Conservation (phyloP, 129 eudicot species). For the Ambrosia trifida region DNA sequence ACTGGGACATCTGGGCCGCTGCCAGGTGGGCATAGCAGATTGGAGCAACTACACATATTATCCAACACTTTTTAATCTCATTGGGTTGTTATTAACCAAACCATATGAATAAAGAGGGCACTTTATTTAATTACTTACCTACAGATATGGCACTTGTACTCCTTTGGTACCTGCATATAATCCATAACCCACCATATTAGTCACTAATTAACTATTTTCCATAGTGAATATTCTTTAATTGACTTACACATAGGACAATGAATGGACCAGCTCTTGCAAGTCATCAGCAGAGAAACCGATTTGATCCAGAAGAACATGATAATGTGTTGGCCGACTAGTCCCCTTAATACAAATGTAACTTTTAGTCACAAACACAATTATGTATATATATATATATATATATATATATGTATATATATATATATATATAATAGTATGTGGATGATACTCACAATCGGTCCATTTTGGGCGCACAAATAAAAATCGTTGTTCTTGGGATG, state of each 20-base stretch:
- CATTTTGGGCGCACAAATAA: conserved; percentile 67
- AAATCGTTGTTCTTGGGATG: conserved; percentile 67
- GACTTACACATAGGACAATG: conserved; percentile 66
- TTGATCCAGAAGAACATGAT: conserved; percentile 67
- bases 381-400: not conserved
- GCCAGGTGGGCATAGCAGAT: conserved; percentile 90
- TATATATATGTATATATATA: not conserved
- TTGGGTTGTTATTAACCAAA: not conserved
- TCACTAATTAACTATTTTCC: not conserved
- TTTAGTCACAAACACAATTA: not conserved
- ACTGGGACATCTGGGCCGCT: conserved; percentile 72
- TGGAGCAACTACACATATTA: conserved; percentile 67
- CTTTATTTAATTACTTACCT: conserved; percentile 33
- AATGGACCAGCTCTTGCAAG: conserved; percentile 69
- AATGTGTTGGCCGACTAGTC: conserved; percentile 73
- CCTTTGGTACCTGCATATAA: conserved; percentile 62
- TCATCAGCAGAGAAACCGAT: conserved; percentile 69
- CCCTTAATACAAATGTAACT: conserved; percentile 34
- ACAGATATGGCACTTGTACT: conserved; percentile 80
- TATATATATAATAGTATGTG: no score
- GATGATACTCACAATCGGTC: conserved; percentile 60
- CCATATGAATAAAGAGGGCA: not conserved
- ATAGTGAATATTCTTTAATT: not conserved
- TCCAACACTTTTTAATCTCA: not conserved
- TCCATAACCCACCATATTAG: not conserved